These are phyloP conservation scores for Aureobasidium sp. DNA, from an alignment of 2,329 filamentous ascomycete species.

Conservation along the genomic window DNA sequence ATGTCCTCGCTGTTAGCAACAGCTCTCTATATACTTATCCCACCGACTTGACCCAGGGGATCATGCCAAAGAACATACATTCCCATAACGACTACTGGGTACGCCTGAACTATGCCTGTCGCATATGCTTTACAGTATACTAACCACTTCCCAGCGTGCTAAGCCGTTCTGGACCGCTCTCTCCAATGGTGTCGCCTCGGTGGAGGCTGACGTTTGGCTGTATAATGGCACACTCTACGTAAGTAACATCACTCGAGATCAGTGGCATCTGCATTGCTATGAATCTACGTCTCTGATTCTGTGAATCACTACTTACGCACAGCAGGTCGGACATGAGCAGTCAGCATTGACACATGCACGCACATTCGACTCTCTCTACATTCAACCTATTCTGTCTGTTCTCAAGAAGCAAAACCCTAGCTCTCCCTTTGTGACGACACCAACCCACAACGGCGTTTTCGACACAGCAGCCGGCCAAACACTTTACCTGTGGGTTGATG, in stretches of 20 bases:
- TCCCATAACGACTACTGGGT: slow-evolving; percentile 56
- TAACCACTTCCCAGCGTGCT: slow-evolving; percentile 20
- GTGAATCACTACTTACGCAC: not conserved
- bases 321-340: slow-evolving; percentile 50
- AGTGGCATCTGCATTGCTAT: not conserved
- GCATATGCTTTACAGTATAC: no score
- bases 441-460: slow-evolving; percentile 54
- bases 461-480: slow-evolving; percentile 51
- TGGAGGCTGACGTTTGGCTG: slow-evolving; percentile 57
- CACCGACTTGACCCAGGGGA: slow-evolving; percentile 54
- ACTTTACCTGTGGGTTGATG: slow-evolving; percentile 54
- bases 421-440: slow-evolving; percentile 40
- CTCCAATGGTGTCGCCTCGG: slow-evolving; percentile 49
- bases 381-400: slow-evolving; percentile 52
- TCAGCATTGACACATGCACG: slow-evolving; percentile 45
- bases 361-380: slow-evolving; percentile 52
- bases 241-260: not conserved
- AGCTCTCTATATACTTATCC: slow-evolving; percentile 52
- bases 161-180: slow-evolving; percentile 47
- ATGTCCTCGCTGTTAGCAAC: slow-evolving; percentile 48
- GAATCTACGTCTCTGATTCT: not conserved
- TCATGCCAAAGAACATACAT: slow-evolving; percentile 51
- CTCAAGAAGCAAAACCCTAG: slow-evolving; percentile 51
- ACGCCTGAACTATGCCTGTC: no score
- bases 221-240: slow-evolving; percentile 35